Evolutionary conservation across 2,329 filamentous ascomycete genomes (phyloP).

Genomic region (Aspergillus neoniger): DNA sequence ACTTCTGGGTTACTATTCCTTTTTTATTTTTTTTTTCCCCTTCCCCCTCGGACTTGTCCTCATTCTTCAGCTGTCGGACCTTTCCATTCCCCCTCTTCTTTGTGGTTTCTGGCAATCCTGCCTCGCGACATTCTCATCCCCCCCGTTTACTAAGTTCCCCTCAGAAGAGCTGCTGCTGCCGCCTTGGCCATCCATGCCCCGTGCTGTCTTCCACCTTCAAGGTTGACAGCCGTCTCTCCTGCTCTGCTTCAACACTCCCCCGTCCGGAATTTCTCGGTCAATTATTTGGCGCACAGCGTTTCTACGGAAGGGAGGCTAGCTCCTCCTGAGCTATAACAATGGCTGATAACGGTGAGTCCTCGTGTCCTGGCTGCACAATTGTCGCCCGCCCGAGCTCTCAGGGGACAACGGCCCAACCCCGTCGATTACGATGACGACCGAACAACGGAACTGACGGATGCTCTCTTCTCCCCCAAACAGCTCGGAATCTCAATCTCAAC

Average conservation of each 20-base stretch:
- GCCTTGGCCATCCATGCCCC: slow-evolving; percentile 31
- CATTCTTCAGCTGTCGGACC: background rate
- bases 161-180: slow-evolving; percentile 20
- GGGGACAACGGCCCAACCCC: slow-evolving; percentile 28
- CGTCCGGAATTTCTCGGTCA: slow-evolving; percentile 10
- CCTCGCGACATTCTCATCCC: background rate
- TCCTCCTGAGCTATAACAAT: slow-evolving; percentile 34
- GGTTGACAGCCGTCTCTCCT: slow-evolving; percentile 23
- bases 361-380: slow-evolving; percentile 1
- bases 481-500: slow-evolving; percentile 69
- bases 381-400: slow-evolving; percentile 20
- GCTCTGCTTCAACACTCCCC: slow-evolving; percentile 15
- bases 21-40: background rate
- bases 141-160: slow-evolving; percentile 4
- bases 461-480: slow-evolving; percentile 20
- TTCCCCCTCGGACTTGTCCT: background rate
- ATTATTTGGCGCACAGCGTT: slow-evolving; percentile 22
- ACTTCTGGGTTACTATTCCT: background rate
- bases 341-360: slow-evolving; percentile 37
- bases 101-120: background rate
- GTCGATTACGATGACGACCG: slow-evolving; percentile 13
- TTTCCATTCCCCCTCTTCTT: slow-evolving; percentile 1
- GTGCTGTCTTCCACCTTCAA: slow-evolving; percentile 26
- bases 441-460: slow-evolving; percentile 30
- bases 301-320: slow-evolving; percentile 29